Evolutionary conservation across 2,329 filamentous ascomycete species (phyloP).

Genomic region (Penicillium occitanis): DNA sequence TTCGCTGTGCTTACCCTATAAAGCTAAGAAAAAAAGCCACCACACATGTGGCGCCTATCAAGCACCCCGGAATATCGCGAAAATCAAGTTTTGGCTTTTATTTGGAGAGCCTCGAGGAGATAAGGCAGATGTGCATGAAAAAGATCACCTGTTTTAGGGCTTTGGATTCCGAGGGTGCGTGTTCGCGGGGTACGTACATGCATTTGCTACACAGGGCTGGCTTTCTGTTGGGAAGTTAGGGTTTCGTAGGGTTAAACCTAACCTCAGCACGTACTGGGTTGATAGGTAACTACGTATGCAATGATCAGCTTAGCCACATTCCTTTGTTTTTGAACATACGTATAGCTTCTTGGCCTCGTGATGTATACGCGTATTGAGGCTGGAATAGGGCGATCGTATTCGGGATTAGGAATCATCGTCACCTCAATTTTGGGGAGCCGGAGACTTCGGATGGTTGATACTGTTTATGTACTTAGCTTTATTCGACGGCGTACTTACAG

Average conservation of each 20-base stretch:
- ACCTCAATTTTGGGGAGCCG: neutral
- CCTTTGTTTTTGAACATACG: neutral
- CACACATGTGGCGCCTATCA: neutral
- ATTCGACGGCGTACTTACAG: neutral
- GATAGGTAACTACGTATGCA: neutral
- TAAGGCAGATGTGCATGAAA: slow-evolving; percentile 1
- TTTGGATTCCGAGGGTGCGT: neutral
- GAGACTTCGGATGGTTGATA: neutral
- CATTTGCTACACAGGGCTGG: neutral
- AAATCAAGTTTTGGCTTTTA: neutral
- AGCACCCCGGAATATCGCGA: neutral
- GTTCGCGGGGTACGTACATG: neutral
- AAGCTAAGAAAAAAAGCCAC: neutral
- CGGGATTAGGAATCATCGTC: neutral
- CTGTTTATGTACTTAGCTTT: neutral
- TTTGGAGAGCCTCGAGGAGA: neutral
- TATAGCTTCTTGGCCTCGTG: neutral
- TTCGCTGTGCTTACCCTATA: neutral
- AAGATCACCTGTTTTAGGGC: neutral
- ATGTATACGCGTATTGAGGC: neutral
- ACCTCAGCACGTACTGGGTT: neutral
- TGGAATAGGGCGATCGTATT: neutral
- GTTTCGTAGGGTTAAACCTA: neutral
- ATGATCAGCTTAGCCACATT: neutral
- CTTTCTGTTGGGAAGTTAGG: neutral